Evolutionary conservation across 2,329 filamentous ascomycete species (phyloP), one percentile per base, ranked within the genome.

Genomic region (Fusarium sarcochroum): DNA sequence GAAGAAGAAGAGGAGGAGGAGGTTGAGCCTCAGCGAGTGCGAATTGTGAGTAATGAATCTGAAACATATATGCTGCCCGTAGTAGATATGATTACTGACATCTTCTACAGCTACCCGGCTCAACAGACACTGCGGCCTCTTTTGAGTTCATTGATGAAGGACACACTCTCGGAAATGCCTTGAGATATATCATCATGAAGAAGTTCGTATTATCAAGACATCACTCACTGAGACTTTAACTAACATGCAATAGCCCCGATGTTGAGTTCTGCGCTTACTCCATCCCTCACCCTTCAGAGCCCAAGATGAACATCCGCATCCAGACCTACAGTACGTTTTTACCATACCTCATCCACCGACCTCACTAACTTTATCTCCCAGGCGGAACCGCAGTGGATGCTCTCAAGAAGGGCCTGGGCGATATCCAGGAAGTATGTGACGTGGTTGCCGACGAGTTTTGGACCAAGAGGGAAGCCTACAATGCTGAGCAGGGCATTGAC

Each of bases 191-290:
- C 68, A 97, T 99, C 75, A 98, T 97, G 93, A 98, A 98, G 83
- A 99, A 99, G 95, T 98, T 84, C 70, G 89, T 77, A 46, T 30
- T 13, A n/a, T 9, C 4, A 13, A 13, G 18, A 30, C 6, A 6
- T 17, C n/a, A 11, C 10, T 3, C n/a, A 9, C 3, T 5, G 18
- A 18, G 18, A 20, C 13, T 4, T 49, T 75, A 46, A 63, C 69
- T 63, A 44, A 57, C n/a, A 48, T 23, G 41, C 13, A 53, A 53
- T 69, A 98, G 95, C 79, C 95, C 96, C 30, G 90, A 96, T 68
- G 96, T 99, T 63, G 96, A 99, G 79, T 98, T 99, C 82, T 98
- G 96, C 81, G 96, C 95, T 64, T 99, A 99, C 80, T 93, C 95
- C 9, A 98, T 99, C 65, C 96, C 96, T 30, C 96, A 99, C 81